Conservation (phyloP, 1,139 yeast genomes). For the Geotrichum restrictum region DNA sequence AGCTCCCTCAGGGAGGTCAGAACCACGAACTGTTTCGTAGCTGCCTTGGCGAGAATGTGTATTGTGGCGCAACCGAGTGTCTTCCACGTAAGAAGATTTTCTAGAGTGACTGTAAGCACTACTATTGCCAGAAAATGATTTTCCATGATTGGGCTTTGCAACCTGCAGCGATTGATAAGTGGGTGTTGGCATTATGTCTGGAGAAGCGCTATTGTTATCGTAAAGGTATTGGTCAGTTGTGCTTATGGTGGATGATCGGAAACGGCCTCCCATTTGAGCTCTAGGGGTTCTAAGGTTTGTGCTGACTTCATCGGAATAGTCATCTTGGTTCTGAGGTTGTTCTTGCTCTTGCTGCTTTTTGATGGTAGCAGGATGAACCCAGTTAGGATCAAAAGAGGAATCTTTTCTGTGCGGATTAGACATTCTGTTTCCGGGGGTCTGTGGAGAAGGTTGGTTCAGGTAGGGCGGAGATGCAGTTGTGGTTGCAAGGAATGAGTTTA, state of each 20-base stretch:
- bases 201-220: slow-evolving; percentile 11
- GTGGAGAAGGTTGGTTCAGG: slow-evolving; percentile 3
- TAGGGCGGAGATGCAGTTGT: slow-evolving; percentile 7
- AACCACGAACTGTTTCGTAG: slow-evolving; percentile 18
- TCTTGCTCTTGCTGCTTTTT: slow-evolving; percentile 9
- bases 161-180: slow-evolving; percentile 3
- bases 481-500: not conserved
- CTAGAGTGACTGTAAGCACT: slow-evolving; percentile 13
- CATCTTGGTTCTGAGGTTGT: not conserved
- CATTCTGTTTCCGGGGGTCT: not conserved
- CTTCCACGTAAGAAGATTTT: slow-evolving; percentile 20
- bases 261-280: slow-evolving; percentile 16
- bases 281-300: slow-evolving; percentile 8
- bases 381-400: slow-evolving; percentile 32
- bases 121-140: slow-evolving; percentile 6
- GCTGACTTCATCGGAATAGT: not conserved
- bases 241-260: slow-evolving; percentile 18
- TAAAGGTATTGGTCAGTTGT: slow-evolving; percentile 20
- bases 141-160: not conserved
- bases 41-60: slow-evolving; percentile 19
- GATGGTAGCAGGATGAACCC: slow-evolving; percentile 27
- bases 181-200: slow-evolving; percentile 9
- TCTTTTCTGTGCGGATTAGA: slow-evolving; percentile 19
- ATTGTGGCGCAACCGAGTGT: slow-evolving; percentile 17
- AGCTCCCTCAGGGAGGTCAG: slow-evolving; percentile 1